These are phyloP conservation scores for Neofusicoccum cordaticola DNA, from an alignment of 2,329 filamentous ascomycete genomes.

Conservation along the genomic window DNA sequence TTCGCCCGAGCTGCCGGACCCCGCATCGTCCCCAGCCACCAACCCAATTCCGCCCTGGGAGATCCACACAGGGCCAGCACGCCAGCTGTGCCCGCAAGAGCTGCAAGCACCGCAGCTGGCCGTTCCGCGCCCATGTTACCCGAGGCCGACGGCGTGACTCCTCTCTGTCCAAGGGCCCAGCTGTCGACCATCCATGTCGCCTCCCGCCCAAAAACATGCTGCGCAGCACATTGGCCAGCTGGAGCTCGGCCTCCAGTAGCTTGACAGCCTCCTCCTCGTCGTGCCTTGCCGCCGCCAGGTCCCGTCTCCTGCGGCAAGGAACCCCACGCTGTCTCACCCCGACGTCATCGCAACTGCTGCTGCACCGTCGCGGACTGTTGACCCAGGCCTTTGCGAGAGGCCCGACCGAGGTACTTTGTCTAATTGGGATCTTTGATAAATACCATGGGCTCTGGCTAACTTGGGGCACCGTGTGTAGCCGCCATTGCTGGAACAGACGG, in stretches of 20 bases:
- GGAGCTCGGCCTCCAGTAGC: not conserved
- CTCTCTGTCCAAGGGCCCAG: not conserved
- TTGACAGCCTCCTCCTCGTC: not conserved
- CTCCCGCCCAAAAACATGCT: not conserved
- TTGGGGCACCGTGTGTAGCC: constrained; percentile 47
- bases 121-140: not conserved
- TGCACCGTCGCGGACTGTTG: constrained; percentile 21
- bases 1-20: not conserved
- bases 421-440: not conserved
- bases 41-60: not conserved
- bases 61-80: not conserved
- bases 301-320: not conserved
- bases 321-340: not conserved
- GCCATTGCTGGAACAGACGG: constrained; percentile 63
- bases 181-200: constrained; percentile 1
- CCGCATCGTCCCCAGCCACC: not conserved
- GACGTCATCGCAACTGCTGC: not conserved
- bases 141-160: not conserved
- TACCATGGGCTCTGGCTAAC: not conserved
- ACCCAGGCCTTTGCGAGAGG: constrained; percentile 33
- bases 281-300: not conserved
- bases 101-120: not conserved
- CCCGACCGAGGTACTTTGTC: constrained; percentile 31
- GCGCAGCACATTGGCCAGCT: not conserved
- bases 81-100: too few relatives aligned